A percentile compares a stretch with the other conserved stretches of the same genome.
These are phyloP conservation scores for Suhomyces canberraensis DNA, from an alignment of 805 yeast genomes.

Conservation along the genomic window DNA sequence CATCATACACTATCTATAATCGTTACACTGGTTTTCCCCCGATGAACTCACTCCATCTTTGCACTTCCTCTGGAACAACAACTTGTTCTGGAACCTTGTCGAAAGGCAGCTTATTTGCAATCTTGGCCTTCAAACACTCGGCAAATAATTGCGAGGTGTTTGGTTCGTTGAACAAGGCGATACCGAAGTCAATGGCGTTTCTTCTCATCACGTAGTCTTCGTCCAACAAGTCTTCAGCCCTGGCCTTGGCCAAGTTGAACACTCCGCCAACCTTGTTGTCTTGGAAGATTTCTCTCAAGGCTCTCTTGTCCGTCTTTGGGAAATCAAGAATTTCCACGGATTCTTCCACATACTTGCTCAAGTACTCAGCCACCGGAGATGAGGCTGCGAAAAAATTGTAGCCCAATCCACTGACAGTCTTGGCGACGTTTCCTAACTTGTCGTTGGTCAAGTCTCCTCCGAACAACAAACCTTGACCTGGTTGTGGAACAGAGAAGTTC, in stretches of 20 bases:
- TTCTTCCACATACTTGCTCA: slow-evolving; percentile 46
- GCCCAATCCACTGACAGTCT: slow-evolving; percentile 66
- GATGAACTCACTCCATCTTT: slow-evolving; percentile 94
- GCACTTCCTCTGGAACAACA: slow-evolving; percentile 78
- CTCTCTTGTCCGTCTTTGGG: slow-evolving; percentile 92
- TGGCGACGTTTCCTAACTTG: slow-evolving; percentile 70
- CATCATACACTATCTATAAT: too few species aligned
- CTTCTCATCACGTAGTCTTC: slow-evolving; percentile 98
- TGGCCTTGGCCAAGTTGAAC: slow-evolving; percentile 83
- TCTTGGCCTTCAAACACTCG: slow-evolving; percentile 69
- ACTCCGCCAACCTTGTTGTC: slow-evolving; percentile 81
- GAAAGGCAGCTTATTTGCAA: slow-evolving; percentile 52
- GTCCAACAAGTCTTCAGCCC: slow-evolving; percentile 83
- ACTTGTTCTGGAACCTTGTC: slow-evolving; percentile 40
- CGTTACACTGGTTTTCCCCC: slow-evolving; percentile 85
- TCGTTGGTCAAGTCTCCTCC: slow-evolving; percentile 88
- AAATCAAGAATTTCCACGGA: slow-evolving; percentile 71
- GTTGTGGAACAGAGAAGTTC: slow-evolving; percentile 93
- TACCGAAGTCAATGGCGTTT: slow-evolving; percentile 96
- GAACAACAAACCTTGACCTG: slow-evolving; percentile 84
- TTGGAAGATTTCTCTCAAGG: slow-evolving; percentile 89
- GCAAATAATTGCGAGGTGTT: slow-evolving; percentile 88
- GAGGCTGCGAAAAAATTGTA: slow-evolving; percentile 81
- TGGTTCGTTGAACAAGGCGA: slow-evolving; percentile 96
- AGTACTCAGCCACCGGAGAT: slow-evolving; percentile 65